These are phyloP conservation scores for Paxillus involutus DNA, from an alignment of 768 basidiomycete species.

Conservation along the genomic window DNA sequence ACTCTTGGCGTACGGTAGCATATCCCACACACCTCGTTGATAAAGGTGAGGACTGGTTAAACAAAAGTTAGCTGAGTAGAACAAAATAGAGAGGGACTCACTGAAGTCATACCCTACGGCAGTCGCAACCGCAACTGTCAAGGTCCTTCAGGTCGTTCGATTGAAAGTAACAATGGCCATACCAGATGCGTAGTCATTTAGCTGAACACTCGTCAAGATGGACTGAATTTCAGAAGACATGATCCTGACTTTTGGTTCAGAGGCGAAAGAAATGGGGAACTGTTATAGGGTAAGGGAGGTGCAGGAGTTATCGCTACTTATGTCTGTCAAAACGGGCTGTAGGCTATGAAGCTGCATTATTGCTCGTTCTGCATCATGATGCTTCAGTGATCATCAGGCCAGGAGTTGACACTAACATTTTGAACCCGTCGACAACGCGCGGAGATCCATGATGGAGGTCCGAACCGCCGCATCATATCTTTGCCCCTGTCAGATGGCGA, in stretches of 20 bases:
- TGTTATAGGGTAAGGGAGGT: no score
- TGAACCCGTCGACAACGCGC: no score
- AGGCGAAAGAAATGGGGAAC: no score
- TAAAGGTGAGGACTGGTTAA: constrained; percentile 6
- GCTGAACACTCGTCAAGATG: constrained; percentile 1
- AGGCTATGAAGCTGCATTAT: no score
- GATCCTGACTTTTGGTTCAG: not conserved
- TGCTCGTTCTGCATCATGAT: no score
- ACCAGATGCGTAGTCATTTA: constrained; percentile 10
- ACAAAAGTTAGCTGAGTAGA: not conserved
- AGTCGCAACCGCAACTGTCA: not conserved
- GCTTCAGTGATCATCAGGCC: no score
- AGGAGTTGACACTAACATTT: no score
- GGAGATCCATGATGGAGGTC: no score
- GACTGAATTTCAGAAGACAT: constrained; percentile 3
- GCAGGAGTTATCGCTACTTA: no score
- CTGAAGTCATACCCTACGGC: constrained; percentile 3
- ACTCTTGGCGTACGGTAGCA: not conserved
- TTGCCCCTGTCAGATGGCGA: no score
- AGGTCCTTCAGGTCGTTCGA: not conserved
- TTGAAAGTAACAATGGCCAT: not conserved
- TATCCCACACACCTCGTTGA: constrained; percentile 2
- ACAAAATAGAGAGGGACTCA: not conserved
- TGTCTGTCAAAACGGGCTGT: no score
- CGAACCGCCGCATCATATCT: no score